Evolutionary conservation across 2,329 filamentous ascomycete genomes (phyloP).

Genomic region (Paramyrothecium sp.): DNA sequence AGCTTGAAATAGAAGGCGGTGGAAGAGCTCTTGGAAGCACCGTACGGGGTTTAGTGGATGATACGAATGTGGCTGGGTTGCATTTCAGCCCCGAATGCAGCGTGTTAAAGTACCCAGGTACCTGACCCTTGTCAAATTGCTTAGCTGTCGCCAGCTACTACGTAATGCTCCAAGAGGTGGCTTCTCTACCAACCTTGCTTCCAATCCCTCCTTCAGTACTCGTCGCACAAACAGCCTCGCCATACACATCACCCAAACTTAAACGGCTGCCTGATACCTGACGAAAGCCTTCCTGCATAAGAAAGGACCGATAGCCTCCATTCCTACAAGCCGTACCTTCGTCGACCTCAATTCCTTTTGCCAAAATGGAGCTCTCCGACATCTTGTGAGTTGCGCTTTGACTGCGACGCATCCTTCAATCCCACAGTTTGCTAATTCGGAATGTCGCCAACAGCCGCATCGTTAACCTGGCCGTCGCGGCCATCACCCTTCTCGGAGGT

Average conservation of each 20-base stretch:
- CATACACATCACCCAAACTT: neutral
- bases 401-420: neutral
- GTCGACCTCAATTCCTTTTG: neutral
- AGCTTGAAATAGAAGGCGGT: no score
- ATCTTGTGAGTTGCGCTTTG: constrained; percentile 66
- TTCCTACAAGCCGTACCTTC: neutral
- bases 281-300: neutral
- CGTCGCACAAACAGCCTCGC: no score
- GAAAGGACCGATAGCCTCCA: neutral
- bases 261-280: constrained; percentile 6
- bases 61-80: no score
- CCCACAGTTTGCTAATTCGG: constrained; percentile 30
- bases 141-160: neutral
- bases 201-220: neutral
- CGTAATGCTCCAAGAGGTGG: neutral
- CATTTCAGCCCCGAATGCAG: neutral
- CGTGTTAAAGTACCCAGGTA: neutral
- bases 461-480: constrained; percentile 86
- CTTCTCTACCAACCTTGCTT: neutral
- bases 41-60: no score
- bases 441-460: constrained; percentile 66
- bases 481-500: constrained; percentile 84
- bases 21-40: no score
- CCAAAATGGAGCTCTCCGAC: constrained; percentile 85
- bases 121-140: neutral